A percentile compares a stretch with the other conserved stretches of the same genome.
These are phyloP conservation scores for Gorgonomyces haynaldii DNA, from an alignment of 192 early-diverging fungal species.

Conservation along the genomic window DNA sequence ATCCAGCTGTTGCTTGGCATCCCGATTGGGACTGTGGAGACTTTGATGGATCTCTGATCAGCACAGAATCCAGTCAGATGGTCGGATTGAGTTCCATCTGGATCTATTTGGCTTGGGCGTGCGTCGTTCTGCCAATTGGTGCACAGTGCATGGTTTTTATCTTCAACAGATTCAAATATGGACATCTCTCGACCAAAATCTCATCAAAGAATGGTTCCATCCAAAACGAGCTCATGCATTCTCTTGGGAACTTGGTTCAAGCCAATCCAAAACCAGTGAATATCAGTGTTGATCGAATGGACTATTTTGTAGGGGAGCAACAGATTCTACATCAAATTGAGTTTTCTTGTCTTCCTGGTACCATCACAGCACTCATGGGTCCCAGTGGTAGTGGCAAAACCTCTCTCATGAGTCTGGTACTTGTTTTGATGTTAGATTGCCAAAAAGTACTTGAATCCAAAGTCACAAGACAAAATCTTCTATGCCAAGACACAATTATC, in stretches of 20 bases:
- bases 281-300: background rate
- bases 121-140: background rate
- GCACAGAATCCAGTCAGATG: background rate
- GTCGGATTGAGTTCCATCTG: background rate
- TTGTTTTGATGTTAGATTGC: constrained; percentile 6
- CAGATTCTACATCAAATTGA: background rate
- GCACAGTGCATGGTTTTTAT: background rate
- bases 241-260: background rate
- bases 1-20: background rate
- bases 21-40: background rate
- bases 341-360: constrained; percentile 13
- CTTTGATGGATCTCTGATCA: background rate
- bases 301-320: too few relatives aligned
- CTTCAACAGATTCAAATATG: background rate
- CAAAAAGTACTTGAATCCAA: background rate
- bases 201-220: background rate
- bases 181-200: background rate
- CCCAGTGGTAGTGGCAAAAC: constrained; percentile 24
- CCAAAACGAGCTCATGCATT: background rate
- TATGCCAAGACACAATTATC: constrained; percentile 9
- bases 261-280: background rate
- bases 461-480: constrained; percentile 2
- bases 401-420: constrained; percentile 14
- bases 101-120: background rate
- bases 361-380: constrained; percentile 22